Conservation (phyloP, 805 yeast genomes). For the Pichia nakasei region DNA sequence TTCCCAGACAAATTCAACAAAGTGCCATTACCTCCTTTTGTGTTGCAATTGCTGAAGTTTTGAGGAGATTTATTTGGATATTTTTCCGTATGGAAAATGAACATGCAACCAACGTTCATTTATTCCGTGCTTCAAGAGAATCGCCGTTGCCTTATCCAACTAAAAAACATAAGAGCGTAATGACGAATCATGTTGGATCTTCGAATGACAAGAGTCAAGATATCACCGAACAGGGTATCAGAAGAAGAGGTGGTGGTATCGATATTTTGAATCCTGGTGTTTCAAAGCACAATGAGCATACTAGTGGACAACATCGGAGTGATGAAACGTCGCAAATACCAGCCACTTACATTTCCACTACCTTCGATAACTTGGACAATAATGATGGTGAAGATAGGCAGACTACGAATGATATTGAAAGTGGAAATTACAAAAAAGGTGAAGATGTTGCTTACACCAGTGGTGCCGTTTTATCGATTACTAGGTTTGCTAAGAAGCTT, state of each 20-base stretch:
- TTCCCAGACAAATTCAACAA: constrained; percentile 70
- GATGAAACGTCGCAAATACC: not conserved
- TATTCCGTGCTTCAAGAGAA: constrained; percentile 83
- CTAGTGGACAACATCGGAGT: not conserved
- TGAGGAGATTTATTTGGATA: constrained; percentile 84
- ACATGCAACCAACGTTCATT: constrained; percentile 81
- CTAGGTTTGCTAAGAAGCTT: constrained; percentile 33
- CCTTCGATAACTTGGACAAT: not conserved
- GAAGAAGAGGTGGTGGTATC: constrained; percentile 37
- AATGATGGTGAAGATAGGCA: not conserved
- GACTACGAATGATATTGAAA: not conserved
- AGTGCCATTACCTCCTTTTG: constrained; percentile 80
- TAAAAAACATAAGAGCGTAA: not conserved
- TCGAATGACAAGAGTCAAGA: constrained; percentile 89
- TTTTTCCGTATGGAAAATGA: constrained; percentile 93
- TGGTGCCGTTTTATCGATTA: not conserved
- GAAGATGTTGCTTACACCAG: not conserved
- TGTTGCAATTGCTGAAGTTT: constrained; percentile 72
- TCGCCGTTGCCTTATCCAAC: constrained; percentile 70
- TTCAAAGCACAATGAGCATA: not conserved
- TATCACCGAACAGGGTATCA: constrained; percentile 86
- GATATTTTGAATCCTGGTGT: not conserved
- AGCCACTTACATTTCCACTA: not conserved
- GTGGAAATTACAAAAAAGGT: not conserved
- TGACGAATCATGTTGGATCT: not conserved